Evolutionary conservation across 2,329 filamentous ascomycete species (phyloP).

Genomic region (Neoscytalidium dimidiatum): DNA sequence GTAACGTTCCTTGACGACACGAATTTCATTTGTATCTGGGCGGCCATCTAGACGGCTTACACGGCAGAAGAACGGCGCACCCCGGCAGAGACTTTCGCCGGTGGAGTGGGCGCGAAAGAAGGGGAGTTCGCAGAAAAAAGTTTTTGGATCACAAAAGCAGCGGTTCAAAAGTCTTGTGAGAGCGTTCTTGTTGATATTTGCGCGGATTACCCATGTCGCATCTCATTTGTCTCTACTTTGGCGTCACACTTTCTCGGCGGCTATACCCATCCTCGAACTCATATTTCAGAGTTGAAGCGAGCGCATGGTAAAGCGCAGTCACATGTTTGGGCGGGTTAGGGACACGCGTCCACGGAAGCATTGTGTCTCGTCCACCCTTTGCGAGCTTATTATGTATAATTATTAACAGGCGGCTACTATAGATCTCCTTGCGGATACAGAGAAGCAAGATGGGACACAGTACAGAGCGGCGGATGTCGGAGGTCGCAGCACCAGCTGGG

Average conservation of each 20-base stretch:
- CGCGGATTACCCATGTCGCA: not conserved
- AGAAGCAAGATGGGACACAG: not conserved
- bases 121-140: not conserved
- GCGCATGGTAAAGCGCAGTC: constrained; percentile 18
- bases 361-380: not conserved
- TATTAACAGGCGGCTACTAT: constrained; percentile 4
- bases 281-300: constrained; percentile 1
- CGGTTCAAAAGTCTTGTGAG: constrained; percentile 13
- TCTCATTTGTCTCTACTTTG: constrained; percentile 7
- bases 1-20: constrained; percentile 24
- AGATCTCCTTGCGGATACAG: constrained; percentile 9
- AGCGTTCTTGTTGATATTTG: not conserved
- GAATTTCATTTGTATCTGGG: constrained; percentile 32
- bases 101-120: not conserved
- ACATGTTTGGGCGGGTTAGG: not conserved
- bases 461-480: not conserved
- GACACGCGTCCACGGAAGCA: not conserved
- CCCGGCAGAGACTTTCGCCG: not conserved
- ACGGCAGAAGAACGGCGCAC: not conserved
- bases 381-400: constrained; percentile 16
- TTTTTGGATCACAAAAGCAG: constrained; percentile 11
- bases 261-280: constrained; percentile 19
- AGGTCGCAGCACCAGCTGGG: not conserved
- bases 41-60: constrained; percentile 13
- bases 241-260: constrained; percentile 15